Evolutionary conservation across 2,329 filamentous ascomycete species (phyloP).

Genomic region (Alternaria consortialis): DNA sequence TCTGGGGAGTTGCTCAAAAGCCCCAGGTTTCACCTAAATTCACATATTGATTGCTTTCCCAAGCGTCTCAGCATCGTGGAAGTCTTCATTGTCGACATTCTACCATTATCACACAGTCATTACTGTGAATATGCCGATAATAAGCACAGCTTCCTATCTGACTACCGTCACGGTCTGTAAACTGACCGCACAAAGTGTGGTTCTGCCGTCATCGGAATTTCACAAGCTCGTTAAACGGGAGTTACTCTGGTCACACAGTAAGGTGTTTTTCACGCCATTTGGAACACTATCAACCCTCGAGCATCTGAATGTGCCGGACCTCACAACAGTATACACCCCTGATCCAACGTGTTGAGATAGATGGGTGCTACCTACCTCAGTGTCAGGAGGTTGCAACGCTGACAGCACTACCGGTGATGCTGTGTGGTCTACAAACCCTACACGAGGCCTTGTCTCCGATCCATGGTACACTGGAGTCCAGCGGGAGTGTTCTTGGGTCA

Average conservation of each 20-base stretch:
- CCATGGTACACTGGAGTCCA: not conserved
- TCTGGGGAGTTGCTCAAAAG: too few relatives aligned
- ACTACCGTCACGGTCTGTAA: too few relatives aligned
- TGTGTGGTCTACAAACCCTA: not conserved
- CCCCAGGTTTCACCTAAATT: too few relatives aligned
- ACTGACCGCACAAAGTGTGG: too few relatives aligned
- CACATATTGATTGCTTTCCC: too few relatives aligned
- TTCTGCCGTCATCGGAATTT: too few relatives aligned
- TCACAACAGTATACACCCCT: not conserved
- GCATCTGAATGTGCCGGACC: not conserved
- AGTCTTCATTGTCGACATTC: too few relatives aligned
- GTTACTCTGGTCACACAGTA: not conserved
- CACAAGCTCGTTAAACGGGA: not conserved
- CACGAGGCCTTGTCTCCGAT: not conserved
- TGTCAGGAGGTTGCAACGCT: not conserved
- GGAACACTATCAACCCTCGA: not conserved
- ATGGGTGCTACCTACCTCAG: not conserved
- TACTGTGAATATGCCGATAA: too few relatives aligned
- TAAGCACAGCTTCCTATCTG: too few relatives aligned
- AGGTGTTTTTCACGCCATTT: not conserved
- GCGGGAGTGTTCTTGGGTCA: not conserved
- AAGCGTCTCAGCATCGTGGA: too few relatives aligned
- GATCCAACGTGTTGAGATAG: not conserved
- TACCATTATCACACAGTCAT: too few relatives aligned
- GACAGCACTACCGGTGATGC: not conserved